A percentile compares a stretch with the other conserved stretches of the same genome.
phyloP scores from a whole-genome alignment of 176 grass and related monocot genomes.

The Rhipidocladum racemiflorum region DNA sequence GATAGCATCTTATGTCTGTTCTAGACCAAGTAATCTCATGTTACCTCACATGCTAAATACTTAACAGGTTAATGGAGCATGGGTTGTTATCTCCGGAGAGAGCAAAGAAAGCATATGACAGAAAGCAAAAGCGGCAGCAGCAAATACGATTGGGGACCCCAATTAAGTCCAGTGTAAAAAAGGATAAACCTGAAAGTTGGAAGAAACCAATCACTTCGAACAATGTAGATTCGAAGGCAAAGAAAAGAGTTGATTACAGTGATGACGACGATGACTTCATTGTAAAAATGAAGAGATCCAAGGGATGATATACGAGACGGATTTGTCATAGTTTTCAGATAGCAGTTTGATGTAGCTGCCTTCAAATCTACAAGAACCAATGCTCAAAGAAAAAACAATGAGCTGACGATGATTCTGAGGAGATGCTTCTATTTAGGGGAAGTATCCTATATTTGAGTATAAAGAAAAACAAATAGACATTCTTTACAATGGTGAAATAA shows the following conservation, averaged over 20 bases:
- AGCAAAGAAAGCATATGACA: constrained; percentile 87
- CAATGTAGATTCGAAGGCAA: constrained; percentile 56
- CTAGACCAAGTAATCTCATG: neutral
- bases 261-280: constrained; percentile 62
- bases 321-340: neutral
- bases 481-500: constrained; percentile 9
- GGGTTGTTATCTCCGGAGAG: constrained; percentile 81
- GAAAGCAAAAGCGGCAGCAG: constrained; percentile 64
- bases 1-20: neutral
- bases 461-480: neutral
- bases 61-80: constrained; percentile 94
- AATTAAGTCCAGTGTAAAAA: constrained; percentile 38
- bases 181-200: constrained; percentile 56
- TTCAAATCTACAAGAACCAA: neutral
- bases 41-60: neutral
- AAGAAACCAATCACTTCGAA: constrained; percentile 49
- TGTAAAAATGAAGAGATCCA: constrained; percentile 59
- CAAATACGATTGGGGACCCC: constrained; percentile 56
- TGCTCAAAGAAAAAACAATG: neutral
- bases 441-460: neutral
- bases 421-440: neutral
- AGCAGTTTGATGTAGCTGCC: neutral
- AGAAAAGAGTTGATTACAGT: constrained; percentile 66
- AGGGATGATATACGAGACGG: constrained; percentile 20
- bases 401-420: neutral